Percentiles rank a stretch among this genome's conserved stretches.
These are phyloP conservation scores for Passiflora organensis DNA, from an alignment of 345 rosid species.

Conservation along the genomic window DNA sequence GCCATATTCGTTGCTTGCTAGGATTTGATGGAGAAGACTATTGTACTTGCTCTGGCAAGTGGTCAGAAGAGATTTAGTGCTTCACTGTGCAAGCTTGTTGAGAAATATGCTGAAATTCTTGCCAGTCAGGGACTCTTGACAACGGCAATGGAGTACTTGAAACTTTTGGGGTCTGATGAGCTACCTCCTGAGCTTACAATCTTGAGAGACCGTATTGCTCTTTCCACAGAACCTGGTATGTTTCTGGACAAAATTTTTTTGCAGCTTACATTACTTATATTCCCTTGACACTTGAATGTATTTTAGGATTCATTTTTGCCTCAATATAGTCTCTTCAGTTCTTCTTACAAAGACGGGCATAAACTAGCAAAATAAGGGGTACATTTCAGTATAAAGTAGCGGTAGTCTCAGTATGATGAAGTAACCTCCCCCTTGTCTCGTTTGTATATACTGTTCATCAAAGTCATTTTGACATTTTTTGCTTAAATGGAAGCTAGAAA, in stretches of 20 bases:
- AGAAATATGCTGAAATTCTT: slow-evolving; percentile 93
- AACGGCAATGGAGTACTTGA: slow-evolving; percentile 91
- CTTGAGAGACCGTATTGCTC: slow-evolving; percentile 76
- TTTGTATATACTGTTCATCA: too few relatives aligned
- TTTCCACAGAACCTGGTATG: slow-evolving; percentile 68
- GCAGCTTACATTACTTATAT: slow-evolving; percentile 4
- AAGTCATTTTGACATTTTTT: too few relatives aligned
- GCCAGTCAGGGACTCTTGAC: slow-evolving; percentile 87
- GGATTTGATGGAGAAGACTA: slow-evolving; percentile 99
- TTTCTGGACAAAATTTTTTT: not conserved
- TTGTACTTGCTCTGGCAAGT: slow-evolving; percentile 89
- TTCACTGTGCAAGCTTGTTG: slow-evolving; percentile 90
- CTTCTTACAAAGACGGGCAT: not conserved
- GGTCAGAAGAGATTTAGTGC: slow-evolving; percentile 89
- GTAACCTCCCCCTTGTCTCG: too few relatives aligned
- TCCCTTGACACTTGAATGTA: not conserved
- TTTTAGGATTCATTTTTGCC: not conserved
- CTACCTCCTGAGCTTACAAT: slow-evolving; percentile 81
- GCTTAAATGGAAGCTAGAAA: too few relatives aligned
- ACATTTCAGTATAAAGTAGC: too few relatives aligned
- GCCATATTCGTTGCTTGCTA: slow-evolving; percentile 27
- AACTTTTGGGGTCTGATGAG: slow-evolving; percentile 81
- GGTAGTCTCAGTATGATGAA: too few relatives aligned
- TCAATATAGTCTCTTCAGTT: not conserved
- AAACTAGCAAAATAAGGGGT: too few relatives aligned